Conservation (phyloP, 176 grass and related monocot species). For the Urochloa ruziziensis region DNA sequence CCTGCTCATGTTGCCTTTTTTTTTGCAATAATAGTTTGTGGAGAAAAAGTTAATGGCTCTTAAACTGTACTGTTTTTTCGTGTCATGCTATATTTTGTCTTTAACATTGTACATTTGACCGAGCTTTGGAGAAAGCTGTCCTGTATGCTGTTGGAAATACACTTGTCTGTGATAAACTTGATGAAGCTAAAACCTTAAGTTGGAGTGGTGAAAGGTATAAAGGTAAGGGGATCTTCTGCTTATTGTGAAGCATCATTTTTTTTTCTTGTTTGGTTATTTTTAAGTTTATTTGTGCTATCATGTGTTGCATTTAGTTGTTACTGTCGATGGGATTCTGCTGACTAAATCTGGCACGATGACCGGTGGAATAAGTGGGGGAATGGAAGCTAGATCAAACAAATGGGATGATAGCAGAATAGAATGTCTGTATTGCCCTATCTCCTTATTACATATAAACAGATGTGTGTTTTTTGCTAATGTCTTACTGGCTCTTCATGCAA, state of each 20-base stretch:
- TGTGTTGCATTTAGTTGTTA: slow-evolving; percentile 69
- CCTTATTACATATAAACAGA: slow-evolving; percentile 10
- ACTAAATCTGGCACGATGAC: slow-evolving; percentile 98
- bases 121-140: slow-evolving; percentile 97
- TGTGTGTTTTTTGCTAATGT: slow-evolving; percentile 14
- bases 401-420: slow-evolving; percentile 91
- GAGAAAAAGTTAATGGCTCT: neutral
- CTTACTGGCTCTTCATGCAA: slow-evolving; percentile 30
- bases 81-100: slow-evolving; percentile 25
- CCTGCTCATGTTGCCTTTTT: neutral
- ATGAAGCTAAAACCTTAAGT: slow-evolving; percentile 95
- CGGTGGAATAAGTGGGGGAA: slow-evolving; percentile 97
- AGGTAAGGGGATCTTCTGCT: slow-evolving; percentile 58
- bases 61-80: neutral
- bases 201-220: slow-evolving; percentile 97
- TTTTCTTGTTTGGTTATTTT: slow-evolving; percentile 27
- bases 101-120: slow-evolving; percentile 98
- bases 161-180: slow-evolving; percentile 97
- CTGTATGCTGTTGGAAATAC: slow-evolving; percentile 98
- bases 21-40: slow-evolving; percentile 16
- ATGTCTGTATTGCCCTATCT: slow-evolving; percentile 34
- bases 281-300: slow-evolving; percentile 22
- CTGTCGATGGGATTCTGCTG: slow-evolving; percentile 91
- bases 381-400: slow-evolving; percentile 99
- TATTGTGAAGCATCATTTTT: slow-evolving; percentile 14